These are phyloP conservation scores for Ustilago vetiveriae DNA, from an alignment of 1,284 basidiomycete species.

Conservation along the genomic window DNA sequence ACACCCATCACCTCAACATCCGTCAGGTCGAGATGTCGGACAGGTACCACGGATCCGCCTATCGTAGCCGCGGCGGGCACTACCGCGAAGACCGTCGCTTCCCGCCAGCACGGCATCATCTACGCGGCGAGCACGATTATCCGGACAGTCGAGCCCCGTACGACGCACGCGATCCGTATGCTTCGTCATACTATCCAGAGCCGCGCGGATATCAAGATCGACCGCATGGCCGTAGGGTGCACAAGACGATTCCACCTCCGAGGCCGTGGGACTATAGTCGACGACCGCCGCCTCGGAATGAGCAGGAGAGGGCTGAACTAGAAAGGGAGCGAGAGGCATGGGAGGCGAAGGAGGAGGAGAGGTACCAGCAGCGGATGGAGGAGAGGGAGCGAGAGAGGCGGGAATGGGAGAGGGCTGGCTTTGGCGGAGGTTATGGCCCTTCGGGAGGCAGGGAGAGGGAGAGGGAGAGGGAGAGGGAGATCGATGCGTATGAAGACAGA, in stretches of 20 bases:
- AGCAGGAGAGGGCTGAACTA: slow-evolving; percentile 28
- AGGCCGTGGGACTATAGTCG: slow-evolving; percentile 43
- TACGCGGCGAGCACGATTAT: slow-evolving; percentile 23
- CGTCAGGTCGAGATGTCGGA: slow-evolving; percentile 20
- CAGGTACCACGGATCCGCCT: slow-evolving; percentile 30
- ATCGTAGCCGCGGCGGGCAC: slow-evolving; percentile 8
- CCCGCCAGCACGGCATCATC: slow-evolving; percentile 4
- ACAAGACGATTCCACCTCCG: slow-evolving; percentile 35
- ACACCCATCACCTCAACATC: too few species aligned
- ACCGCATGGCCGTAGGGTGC: slow-evolving; percentile 16
- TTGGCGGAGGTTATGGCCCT: slow-evolving; percentile 2
- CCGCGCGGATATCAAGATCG: slow-evolving; percentile 8
- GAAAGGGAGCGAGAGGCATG: slow-evolving; percentile 35
- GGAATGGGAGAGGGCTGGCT: slow-evolving; percentile 8
- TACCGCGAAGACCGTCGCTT: slow-evolving; percentile 31
- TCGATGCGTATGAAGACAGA: slow-evolving; percentile 17
- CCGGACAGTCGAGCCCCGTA: slow-evolving; percentile 3
- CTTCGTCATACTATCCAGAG: slow-evolving; percentile 26
- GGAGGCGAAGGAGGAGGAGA: slow-evolving; percentile 37
- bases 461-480: slow-evolving; percentile 8
- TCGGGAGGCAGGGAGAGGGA: too few species aligned
- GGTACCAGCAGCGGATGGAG: slow-evolving; percentile 34
- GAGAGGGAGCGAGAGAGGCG: slow-evolving; percentile 27
- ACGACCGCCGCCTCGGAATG: slow-evolving; percentile 27
- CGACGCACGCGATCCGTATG: slow-evolving; percentile 20